Evolutionary conservation across 148 eudicot species (phyloP).

Genomic region (Vaccinium vitisidaea): DNA sequence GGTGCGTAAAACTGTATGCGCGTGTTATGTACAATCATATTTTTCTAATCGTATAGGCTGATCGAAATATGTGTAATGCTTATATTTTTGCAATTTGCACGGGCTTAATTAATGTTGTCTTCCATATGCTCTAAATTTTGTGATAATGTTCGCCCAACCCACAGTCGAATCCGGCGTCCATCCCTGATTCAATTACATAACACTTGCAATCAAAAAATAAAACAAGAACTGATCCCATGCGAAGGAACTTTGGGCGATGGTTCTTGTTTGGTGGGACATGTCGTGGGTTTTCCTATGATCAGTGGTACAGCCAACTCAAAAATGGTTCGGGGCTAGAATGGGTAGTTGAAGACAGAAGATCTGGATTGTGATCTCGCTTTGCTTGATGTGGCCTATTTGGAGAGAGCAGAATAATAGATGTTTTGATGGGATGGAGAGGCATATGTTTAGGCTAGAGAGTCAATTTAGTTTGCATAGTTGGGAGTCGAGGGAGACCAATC

Average conservation of each 20-base stretch:
- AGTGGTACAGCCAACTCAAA: neutral
- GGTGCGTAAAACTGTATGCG: too few species aligned
- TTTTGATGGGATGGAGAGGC: neutral
- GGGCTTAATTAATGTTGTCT: too few species aligned
- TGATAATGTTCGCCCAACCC: too few species aligned
- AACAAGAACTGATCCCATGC: neutral
- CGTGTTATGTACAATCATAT: too few species aligned
- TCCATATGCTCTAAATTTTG: too few species aligned
- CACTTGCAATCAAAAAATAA: neutral
- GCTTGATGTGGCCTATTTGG: neutral
- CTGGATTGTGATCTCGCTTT: neutral
- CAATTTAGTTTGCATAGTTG: neutral
- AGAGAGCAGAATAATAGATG: neutral
- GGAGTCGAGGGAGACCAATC: neutral
- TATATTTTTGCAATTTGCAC: too few species aligned
- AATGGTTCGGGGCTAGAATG: neutral
- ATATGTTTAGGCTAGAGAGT: neutral
- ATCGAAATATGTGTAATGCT: too few species aligned
- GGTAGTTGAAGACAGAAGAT: neutral
- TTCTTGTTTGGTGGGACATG: neutral
- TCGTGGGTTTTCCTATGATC: neutral
- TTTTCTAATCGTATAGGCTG: too few species aligned
- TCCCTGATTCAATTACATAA: neutral
- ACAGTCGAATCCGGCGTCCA: too few species aligned
- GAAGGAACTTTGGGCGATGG: neutral